These are phyloP conservation scores for Daldinia grandis DNA, from an alignment of 495 filamentous ascomycete genomes.

Conservation along the genomic window DNA sequence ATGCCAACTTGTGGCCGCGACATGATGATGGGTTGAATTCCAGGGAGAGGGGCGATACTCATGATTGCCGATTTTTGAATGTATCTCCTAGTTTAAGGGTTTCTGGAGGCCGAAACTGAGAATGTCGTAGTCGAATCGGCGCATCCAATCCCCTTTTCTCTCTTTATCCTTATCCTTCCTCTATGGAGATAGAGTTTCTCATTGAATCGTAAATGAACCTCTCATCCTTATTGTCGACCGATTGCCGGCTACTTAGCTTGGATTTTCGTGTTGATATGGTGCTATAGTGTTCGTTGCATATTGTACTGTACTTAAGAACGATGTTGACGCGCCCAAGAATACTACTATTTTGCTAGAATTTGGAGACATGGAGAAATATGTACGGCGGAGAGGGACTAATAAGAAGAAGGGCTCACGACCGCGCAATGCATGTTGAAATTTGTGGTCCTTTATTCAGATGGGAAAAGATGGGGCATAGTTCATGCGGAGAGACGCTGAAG, in stretches of 20 bases:
- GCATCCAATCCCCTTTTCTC: background rate
- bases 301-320: constrained; percentile 22
- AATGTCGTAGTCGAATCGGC: background rate
- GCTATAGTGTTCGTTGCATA: constrained; percentile 32
- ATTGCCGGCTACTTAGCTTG: constrained; percentile 14
- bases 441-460: constrained; percentile 28
- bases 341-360: constrained; percentile 26
- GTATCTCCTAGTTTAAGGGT: constrained; percentile 2
- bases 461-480: constrained; percentile 27
- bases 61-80: constrained; percentile 44
- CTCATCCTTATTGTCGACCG: constrained; percentile 16
- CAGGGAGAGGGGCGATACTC: constrained; percentile 42
- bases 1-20: constrained; percentile 85
- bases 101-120: constrained; percentile 2
- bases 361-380: constrained; percentile 25
- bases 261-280: constrained; percentile 6
- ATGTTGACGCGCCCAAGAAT: constrained; percentile 31
- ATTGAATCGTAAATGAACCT: constrained; percentile 6
- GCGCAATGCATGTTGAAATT: constrained; percentile 28
- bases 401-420: constrained; percentile 25
- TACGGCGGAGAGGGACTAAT: constrained; percentile 33
- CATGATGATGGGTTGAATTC: constrained; percentile 59
- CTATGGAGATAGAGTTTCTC: constrained; percentile 25
- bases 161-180: constrained; percentile 9
- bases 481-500: constrained; percentile 36